Evolutionary conservation across 179 eudicot species (phyloP), one percentile per base, ranked within the genome.

Genomic region (Camellia oleifera): DNA sequence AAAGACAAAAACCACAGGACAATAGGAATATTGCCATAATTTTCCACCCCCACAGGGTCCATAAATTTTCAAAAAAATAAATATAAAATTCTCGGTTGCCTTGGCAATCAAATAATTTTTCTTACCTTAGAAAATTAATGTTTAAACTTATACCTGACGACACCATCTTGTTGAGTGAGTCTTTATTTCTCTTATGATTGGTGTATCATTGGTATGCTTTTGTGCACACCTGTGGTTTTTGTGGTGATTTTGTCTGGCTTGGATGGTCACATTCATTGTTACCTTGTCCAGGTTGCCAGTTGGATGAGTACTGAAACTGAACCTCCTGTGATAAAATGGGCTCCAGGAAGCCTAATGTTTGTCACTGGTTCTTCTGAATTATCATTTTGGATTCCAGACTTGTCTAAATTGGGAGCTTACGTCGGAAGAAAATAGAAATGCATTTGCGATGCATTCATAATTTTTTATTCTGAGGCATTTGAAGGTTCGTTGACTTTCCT

Each of bases 321-420:
- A 81, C 97, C 99, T 50, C 97, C 98, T 50, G 97, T 97, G 66
- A 88, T 94, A 67, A 92, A 91, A 90, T 96, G 99, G 98, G 97
- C 97, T 10, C 97, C 98, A 3, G 98, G 99, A 85, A 94, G 88
- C 81, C 88, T 90, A 77, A 97, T 94, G 98, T 97, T 97, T 81
- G 97, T 91, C 71, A 94, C 98, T n/a, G 98, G 97, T 74, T 94
- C 97, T 79, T 89, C 99, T 12, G 98, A 97, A 77, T 79, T 97
- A 50, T 97, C 99, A 0, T 97, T 97, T 86, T 94, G 98, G 98
- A 83, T 97, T 75, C 99, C 99, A 4, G 99, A 97, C 89, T 91
- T 97, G 84, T 97, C 99, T 53, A 97, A 97, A 86, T 78, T 94
- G 77, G 97, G 92, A 75, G 88, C 93, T 69, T 94, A 92, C 77